Conservation (phyloP, 306 rosid genomes). For the barrel medic (Medicago truncatula) region MtrunA17r5.0-ANR NC_053043.1:10024001-10024500, state of each 20-base stretch:
- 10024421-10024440: conserved; percentile 10
- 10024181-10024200: conserved; percentile 17
- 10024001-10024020: conserved; percentile 21
- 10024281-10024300: conserved; percentile 27
- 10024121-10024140: conserved; percentile 20
- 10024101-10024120: background rate
- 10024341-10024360: conserved; percentile 14
- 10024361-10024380: conserved; percentile 19
- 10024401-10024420: conserved; percentile 7
- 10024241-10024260: conserved; percentile 8
- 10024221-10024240: background rate
- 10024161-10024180: conserved; percentile 1
- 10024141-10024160: conserved; percentile 8
- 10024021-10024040: background rate
- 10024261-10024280: conserved; percentile 21
- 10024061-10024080: conserved; percentile 1
- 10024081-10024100: conserved; percentile 3
- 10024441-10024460: conserved; percentile 5
- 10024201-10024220: conserved; percentile 15
- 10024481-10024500: conserved; percentile 25
- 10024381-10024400: conserved; percentile 17
- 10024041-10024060: background rate
- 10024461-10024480: conserved; percentile 26
- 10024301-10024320: conserved; percentile 15
- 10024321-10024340: conserved; percentile 23